These are phyloP conservation scores for Diaporthe helianthi DNA, from an alignment of 2,329 filamentous ascomycete species.

Conservation along the genomic window DNA sequence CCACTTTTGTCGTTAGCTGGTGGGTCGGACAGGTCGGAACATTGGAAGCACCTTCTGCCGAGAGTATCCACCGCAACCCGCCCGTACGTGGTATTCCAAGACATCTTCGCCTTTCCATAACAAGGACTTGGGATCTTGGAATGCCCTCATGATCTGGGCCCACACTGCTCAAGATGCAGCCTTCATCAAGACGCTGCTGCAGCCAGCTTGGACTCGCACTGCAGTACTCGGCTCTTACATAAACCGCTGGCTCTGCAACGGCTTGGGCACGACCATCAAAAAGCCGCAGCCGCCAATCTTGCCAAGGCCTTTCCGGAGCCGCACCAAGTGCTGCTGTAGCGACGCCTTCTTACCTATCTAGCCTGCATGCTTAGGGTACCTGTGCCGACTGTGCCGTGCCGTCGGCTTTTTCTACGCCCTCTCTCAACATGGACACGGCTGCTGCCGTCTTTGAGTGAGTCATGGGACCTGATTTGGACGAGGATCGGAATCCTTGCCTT, in stretches of 20 bases:
- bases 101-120: not conserved
- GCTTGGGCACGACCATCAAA: not conserved
- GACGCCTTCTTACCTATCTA: not conserved
- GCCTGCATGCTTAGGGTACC: not conserved
- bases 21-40: conserved; percentile 15
- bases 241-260: not conserved
- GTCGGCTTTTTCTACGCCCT: not conserved
- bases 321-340: not conserved
- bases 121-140: too few species aligned
- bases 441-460: not conserved
- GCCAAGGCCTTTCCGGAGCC: not conserved
- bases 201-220: too few species aligned
- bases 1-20: not conserved
- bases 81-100: not conserved
- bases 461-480: conserved; percentile 1
- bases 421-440: not conserved
- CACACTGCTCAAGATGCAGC: too few species aligned
- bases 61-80: not conserved
- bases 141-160: too few species aligned
- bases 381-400: conserved; percentile 11
- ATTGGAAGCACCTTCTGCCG: conserved; percentile 21
- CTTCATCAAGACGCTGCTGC: too few species aligned
- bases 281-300: not conserved
- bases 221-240: not conserved
- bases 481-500: conserved; percentile 19